A percentile compares a stretch with the other conserved stretches of the same genome.
Evolutionary conservation across 2,329 filamentous ascomycete genomes (phyloP).

Genomic region (Colletotrichum spaethianum): DNA sequence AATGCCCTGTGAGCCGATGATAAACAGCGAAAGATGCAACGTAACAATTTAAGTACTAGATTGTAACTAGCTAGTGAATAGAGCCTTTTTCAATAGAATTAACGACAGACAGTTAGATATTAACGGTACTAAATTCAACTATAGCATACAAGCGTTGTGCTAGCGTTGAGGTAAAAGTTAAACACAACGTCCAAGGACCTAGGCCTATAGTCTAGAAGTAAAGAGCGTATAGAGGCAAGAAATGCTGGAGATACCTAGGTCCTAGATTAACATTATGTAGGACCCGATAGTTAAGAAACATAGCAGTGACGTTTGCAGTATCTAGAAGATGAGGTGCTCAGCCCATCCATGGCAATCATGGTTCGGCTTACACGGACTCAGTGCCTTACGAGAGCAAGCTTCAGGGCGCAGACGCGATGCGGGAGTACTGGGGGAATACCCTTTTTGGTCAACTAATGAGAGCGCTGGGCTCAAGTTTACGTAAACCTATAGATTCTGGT

Average conservation of each 20-base stretch:
- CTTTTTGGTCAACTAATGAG: too few relatives aligned
- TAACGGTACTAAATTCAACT: neutral
- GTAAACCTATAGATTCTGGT: too few relatives aligned
- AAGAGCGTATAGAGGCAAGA: neutral
- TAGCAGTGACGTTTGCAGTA: neutral
- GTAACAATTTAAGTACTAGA: too few relatives aligned
- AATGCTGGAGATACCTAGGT: neutral
- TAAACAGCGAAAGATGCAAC: too few relatives aligned
- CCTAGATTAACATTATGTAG: neutral
- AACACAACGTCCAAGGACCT: constrained; percentile 14
- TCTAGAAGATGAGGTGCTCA: neutral
- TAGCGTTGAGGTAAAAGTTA: constrained; percentile 1
- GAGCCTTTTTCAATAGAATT: too few relatives aligned
- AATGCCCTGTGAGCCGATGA: too few relatives aligned
- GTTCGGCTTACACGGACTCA: neutral
- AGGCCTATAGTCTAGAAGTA: constrained; percentile 6
- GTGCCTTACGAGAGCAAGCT: neutral
- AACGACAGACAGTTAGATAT: too few relatives aligned
- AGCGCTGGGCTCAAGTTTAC: too few relatives aligned
- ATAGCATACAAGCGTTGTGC: constrained; percentile 2
- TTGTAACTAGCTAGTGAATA: too few relatives aligned
- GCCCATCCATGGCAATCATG: too few relatives aligned
- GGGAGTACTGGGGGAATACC: too few relatives aligned
- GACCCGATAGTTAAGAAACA: neutral
- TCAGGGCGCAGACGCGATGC: too few relatives aligned